These are phyloP conservation scores for Salvia sclarea DNA, from an alignment of 305 asterid genomes.

Conservation along the genomic window DNA sequence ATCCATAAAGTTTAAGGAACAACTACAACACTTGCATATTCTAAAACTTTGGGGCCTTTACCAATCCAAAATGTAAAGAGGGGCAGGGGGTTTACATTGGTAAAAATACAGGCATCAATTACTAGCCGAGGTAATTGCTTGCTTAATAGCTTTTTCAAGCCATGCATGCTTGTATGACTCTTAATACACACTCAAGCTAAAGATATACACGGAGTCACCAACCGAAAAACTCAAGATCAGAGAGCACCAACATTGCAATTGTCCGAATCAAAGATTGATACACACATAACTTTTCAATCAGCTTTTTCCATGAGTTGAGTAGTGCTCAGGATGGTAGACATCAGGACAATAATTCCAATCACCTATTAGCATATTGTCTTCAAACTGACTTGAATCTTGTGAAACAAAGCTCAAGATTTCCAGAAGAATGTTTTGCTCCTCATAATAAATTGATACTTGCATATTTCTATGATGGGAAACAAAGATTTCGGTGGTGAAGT, in stretches of 20 bases:
- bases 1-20: too few relatives aligned
- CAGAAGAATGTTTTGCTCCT: constrained; percentile 5
- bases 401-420: constrained; percentile 2
- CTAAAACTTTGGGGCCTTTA: too few relatives aligned
- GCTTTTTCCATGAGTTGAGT: neutral
- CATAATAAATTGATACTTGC: neutral
- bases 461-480: neutral
- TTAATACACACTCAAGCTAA: neutral
- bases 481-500: neutral
- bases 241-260: neutral
- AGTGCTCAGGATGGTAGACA: neutral
- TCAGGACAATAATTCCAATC: constrained; percentile 8
- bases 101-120: neutral
- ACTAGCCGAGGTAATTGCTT: neutral
- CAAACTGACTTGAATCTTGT: neutral
- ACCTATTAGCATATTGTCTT: neutral
- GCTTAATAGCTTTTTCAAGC: neutral
- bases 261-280: neutral
- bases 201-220: neutral
- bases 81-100: neutral
- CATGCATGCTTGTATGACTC: neutral
- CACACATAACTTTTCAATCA: neutral
- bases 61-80: too few relatives aligned
- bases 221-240: neutral
- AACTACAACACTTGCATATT: too few relatives aligned